phyloP scores from a whole-genome alignment of 148 eudicot species.

The Fallopia convolvulus region DNA sequence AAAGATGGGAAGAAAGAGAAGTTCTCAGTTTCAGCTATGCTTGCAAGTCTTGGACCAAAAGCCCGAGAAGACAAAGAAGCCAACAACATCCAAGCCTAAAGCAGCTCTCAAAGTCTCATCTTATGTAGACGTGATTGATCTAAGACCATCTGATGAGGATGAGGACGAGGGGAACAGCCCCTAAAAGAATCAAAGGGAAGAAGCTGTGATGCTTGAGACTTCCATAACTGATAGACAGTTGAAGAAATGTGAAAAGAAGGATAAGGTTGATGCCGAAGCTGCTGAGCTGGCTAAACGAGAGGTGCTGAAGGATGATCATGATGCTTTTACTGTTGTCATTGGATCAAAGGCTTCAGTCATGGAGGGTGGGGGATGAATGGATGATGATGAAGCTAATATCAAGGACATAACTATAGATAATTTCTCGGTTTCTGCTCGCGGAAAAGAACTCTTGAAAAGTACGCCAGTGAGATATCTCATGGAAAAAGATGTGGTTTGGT shows the following conservation, averaged over 20 bases:
- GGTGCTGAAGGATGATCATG: slow-evolving; percentile 54
- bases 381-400: slow-evolving; percentile 55
- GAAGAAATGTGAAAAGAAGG: slow-evolving; percentile 59
- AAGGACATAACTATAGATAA: slow-evolving; percentile 51
- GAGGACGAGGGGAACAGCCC: slow-evolving; percentile 26
- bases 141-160: slow-evolving; percentile 56
- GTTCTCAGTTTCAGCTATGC: slow-evolving; percentile 33
- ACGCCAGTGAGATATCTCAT: slow-evolving; percentile 52
- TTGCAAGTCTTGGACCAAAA: slow-evolving; percentile 47
- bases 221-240: slow-evolving; percentile 36
- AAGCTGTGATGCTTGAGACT: slow-evolving; percentile 22
- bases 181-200: slow-evolving; percentile 19
- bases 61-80: slow-evolving; percentile 42
- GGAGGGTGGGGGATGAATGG: slow-evolving; percentile 33
- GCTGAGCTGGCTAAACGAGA: slow-evolving; percentile 38
- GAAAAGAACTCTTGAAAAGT: slow-evolving; percentile 59
- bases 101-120: slow-evolving; percentile 29
- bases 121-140: slow-evolving; percentile 47
- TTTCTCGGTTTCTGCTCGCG: slow-evolving; percentile 62
- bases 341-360: slow-evolving; percentile 48
- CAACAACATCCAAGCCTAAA: slow-evolving; percentile 29
- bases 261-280: slow-evolving; percentile 33
- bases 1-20: slow-evolving; percentile 43
- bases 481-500: slow-evolving; percentile 66
- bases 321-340: slow-evolving; percentile 59